These are phyloP conservation scores for Cyamopsis tetragonoloba DNA, from an alignment of 306 rosid genomes.

Conservation along the genomic window DNA sequence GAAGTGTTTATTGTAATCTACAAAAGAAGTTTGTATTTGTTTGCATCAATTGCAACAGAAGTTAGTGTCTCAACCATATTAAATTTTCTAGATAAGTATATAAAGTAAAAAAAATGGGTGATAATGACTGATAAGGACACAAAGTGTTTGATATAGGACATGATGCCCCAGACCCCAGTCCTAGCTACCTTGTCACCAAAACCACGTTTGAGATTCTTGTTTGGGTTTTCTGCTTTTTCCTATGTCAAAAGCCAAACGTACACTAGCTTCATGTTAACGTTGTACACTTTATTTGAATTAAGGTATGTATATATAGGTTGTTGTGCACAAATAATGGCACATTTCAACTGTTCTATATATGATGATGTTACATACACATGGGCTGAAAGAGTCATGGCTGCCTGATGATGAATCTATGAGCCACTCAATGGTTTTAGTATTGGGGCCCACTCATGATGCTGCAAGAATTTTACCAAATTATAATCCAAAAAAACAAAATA, in stretches of 20 bases:
- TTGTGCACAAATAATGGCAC: slow-evolving; percentile 34
- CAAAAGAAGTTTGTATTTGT: slow-evolving; percentile 31
- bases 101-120: slow-evolving; percentile 28
- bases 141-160: slow-evolving; percentile 58
- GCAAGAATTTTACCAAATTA: slow-evolving; percentile 27
- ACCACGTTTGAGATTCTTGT: slow-evolving; percentile 40
- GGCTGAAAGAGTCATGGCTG: slow-evolving; percentile 44
- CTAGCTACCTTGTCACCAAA: slow-evolving; percentile 33
- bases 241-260: slow-evolving; percentile 14
- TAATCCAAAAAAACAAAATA: slow-evolving; percentile 14
- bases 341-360: slow-evolving; percentile 25
- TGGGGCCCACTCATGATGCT: slow-evolving; percentile 35
- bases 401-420: slow-evolving; percentile 31
- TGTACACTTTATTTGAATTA: slow-evolving; percentile 15
- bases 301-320: slow-evolving; percentile 37
- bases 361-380: slow-evolving; percentile 33
- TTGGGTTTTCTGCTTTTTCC: slow-evolving; percentile 17
- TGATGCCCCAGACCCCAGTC: slow-evolving; percentile 42
- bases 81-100: slow-evolving; percentile 15
- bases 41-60: slow-evolving; percentile 60
- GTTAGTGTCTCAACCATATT: slow-evolving; percentile 42
- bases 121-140: slow-evolving; percentile 81
- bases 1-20: slow-evolving; percentile 18
- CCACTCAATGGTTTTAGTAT: slow-evolving; percentile 27
- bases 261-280: slow-evolving; percentile 8